These are phyloP conservation scores for Dactylellina parvicollis DNA, from an alignment of 2,329 filamentous ascomycete species.

Conservation along the genomic window DNA sequence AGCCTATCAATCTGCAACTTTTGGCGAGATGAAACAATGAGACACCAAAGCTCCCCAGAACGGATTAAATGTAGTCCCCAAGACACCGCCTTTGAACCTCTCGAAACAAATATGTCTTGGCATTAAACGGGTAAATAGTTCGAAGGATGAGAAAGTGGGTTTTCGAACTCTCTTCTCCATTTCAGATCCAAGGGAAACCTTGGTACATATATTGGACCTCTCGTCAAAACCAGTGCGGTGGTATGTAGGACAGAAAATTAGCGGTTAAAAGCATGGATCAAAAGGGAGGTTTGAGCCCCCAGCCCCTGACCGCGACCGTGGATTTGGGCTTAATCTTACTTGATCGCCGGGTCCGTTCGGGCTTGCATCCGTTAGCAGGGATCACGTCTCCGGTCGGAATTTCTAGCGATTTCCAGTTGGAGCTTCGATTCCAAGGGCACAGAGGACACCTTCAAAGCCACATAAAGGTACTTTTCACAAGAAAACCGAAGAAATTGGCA, in stretches of 20 bases:
- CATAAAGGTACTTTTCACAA: too few species aligned
- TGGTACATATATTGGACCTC: neutral
- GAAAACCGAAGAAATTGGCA: neutral
- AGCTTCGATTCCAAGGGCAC: neutral
- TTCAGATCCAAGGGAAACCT: conserved; percentile 1
- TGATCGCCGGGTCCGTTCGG: conserved; percentile 52
- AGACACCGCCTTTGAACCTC: conserved; percentile 25
- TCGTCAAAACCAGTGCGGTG: conserved; percentile 43
- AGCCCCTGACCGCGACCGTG: conserved; percentile 53
- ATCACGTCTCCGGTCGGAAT: conserved; percentile 27
- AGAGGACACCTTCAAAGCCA: too few species aligned
- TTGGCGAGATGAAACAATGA: conserved; percentile 8
- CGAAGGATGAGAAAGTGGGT: conserved; percentile 31
- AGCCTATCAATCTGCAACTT: neutral
- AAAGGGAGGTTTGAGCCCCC: conserved; percentile 13
- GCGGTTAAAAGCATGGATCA: conserved; percentile 50
- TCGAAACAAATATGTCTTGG: conserved; percentile 39
- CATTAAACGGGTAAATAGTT: conserved; percentile 36
- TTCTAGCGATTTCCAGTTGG: neutral
- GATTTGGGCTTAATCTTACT: conserved; percentile 53
- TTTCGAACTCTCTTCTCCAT: conserved; percentile 17
- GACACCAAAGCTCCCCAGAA: too few species aligned
- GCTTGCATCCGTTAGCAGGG: conserved; percentile 53
- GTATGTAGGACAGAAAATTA: conserved; percentile 15
- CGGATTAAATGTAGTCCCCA: too few species aligned